Base-by-base conservation (phyloP, 345 rosid genomes). In the Conringia planisiliqua region DNA sequence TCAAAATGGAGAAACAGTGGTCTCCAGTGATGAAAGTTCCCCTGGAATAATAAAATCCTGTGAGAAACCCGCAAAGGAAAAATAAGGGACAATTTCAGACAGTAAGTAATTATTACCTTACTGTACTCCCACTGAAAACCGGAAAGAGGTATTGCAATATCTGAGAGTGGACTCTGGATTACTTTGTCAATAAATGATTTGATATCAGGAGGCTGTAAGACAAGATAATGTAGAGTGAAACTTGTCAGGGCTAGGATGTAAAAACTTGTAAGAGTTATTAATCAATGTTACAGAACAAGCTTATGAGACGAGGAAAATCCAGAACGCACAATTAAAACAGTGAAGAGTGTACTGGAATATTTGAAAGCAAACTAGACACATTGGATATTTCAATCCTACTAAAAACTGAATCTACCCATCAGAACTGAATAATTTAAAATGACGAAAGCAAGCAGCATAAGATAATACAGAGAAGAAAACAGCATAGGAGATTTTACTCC, bases 11-110 rank as follows among this genome's bases (percentile, higher is more conserved):
- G 86, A 86, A 94, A 91, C 77, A 94, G 62, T 1, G 92, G 96
- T 82, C 95, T 88, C 98, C 98, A 94, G 82, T 94, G 97, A 86
- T 91, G 95, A 79, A 91, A 91, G 80, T 87, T 94, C 13, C 98
- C 98, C 98, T 94, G 88, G 30, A 77, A 52, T 56, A 35, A 79
- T 81, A 69, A 20, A 57, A 64, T 54, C 14, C 16, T 22, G 62
- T 82, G 75, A 83, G 85, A 58, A 59, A 55, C 3, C 40, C 24
- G 43, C 4, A 62, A 43, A 63, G 67, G 55, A 59, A 14, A 20
- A 5, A 54, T 10, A 39, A 51, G 64, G 12, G 30, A 58, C 43
- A 40, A 66, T 57, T 27, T 12, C 63, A 38, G 18, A 78, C 2
- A 64, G 18, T 24, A 17, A 51, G 2, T 54, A 8, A 13, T 13